Percentiles rank a stretch among this genome's conserved stretches.
Conservation (phyloP, 1,284 basidiomycete genomes). For the Vanrija sp. region DNA sequence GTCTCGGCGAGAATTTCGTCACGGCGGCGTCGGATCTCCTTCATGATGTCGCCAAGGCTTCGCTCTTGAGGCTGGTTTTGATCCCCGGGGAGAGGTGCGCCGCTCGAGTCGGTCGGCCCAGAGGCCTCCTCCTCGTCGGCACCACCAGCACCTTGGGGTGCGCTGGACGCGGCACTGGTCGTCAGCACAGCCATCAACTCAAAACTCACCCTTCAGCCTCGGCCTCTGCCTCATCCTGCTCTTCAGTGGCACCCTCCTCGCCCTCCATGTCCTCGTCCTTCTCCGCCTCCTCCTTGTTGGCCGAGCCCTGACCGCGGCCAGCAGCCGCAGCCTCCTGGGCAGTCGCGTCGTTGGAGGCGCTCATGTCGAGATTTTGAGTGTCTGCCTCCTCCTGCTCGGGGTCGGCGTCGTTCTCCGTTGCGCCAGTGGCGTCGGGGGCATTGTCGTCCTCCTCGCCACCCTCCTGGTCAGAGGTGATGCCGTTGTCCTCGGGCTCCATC, state of each 20-base stretch:
- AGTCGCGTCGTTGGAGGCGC: conserved; percentile 35
- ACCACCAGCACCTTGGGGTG: conserved; percentile 30
- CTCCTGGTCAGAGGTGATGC: conserved; percentile 39
- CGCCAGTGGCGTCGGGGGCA: conserved; percentile 39
- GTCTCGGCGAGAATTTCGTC: conserved; percentile 71
- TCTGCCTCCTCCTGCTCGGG: conserved; percentile 28
- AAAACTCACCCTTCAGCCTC: conserved; percentile 30
- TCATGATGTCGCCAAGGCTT: conserved; percentile 78
- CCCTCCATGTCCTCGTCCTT: conserved; percentile 32
- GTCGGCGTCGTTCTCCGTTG: conserved; percentile 43
- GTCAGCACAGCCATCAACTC: conserved; percentile 23
- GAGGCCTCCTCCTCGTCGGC: conserved; percentile 38
- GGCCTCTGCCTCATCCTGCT: conserved; percentile 35
- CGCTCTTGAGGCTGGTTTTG: conserved; percentile 58
- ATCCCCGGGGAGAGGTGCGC: conserved; percentile 37
- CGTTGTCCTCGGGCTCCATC: conserved; percentile 34
- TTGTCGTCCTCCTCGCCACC: conserved; percentile 33
- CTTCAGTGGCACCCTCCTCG: conserved; percentile 23
- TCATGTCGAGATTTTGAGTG: conserved; percentile 40
- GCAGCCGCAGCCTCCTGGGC: conserved; percentile 39
- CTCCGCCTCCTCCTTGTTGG: conserved; percentile 33
- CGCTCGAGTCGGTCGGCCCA: conserved; percentile 39
- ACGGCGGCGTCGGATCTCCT: conserved; percentile 77
- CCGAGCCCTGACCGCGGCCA: conserved; percentile 37
- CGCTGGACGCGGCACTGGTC: conserved; percentile 20